A percentile compares a stretch with the other conserved stretches of the same genome.
Evolutionary conservation across 805 yeast genomes (phyloP).

Genomic region (Citeromyces nyonsensis): DNA sequence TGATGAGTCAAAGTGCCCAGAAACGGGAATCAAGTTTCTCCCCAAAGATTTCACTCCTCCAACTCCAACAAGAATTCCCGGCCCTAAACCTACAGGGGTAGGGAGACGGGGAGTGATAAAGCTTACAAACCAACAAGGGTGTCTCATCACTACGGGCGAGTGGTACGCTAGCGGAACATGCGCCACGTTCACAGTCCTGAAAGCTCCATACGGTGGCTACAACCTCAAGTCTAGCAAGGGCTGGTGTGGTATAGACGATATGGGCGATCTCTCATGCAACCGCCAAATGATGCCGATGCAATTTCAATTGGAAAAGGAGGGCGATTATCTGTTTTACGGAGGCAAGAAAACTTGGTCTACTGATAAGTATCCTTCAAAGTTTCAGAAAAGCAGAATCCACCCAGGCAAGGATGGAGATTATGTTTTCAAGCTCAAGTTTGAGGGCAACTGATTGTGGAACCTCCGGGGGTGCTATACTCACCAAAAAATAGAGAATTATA

Average conservation of each 20-base stretch:
- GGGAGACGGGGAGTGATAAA: conserved; percentile 28
- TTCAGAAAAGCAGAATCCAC: conserved; percentile 29
- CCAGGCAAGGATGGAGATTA: conserved; percentile 24
- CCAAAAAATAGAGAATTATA: too few relatives aligned
- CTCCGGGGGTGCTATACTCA: conserved; percentile 1
- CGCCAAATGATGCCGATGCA: conserved; percentile 27
- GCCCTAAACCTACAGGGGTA: conserved; percentile 13
- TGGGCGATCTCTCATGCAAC: conserved; percentile 14
- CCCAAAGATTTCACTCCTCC: conserved; percentile 36
- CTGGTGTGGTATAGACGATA: conserved; percentile 36
- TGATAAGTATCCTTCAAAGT: conserved; percentile 21
- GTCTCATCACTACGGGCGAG: conserved; percentile 73
- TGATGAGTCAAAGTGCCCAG: conserved; percentile 49
- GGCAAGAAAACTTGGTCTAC: conserved; percentile 53
- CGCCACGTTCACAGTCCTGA: conserved; percentile 50
- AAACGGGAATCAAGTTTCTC: conserved; percentile 46
- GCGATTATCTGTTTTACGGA: conserved; percentile 37
- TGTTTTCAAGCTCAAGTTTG: conserved; percentile 20
- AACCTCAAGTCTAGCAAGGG: conserved; percentile 60
- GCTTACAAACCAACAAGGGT: conserved; percentile 41
- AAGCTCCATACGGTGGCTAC: conserved; percentile 61
- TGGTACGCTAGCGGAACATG: conserved; percentile 80
- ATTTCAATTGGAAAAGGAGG: conserved; percentile 34
- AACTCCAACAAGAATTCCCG: conserved; percentile 12
- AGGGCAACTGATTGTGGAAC: conserved; percentile 3